A percentile compares a stretch with the other conserved stretches of the same genome.
Conservation (phyloP, 129 eudicot genomes). For the Chrysanthemum seticuspe region DNA sequence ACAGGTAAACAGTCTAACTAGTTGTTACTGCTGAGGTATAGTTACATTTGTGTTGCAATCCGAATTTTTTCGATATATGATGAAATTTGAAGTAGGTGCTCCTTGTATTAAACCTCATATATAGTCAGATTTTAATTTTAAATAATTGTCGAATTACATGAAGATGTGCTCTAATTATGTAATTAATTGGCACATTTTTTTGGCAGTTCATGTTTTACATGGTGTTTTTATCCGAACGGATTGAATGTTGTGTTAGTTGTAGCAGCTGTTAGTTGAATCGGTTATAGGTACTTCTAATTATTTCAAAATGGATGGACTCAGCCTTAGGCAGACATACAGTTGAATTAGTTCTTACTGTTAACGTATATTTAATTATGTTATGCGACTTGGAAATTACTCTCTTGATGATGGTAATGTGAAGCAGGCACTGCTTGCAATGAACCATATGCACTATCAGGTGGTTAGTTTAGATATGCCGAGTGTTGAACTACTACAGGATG, state of each 20-base stretch:
- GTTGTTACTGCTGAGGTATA: background rate
- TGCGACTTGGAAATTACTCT: background rate
- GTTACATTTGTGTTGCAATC: conserved; percentile 1
- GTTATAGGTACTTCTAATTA: too few species aligned
- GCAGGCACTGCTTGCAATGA: conserved; percentile 17
- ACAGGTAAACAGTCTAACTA: background rate
- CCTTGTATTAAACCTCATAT: conserved; percentile 4
- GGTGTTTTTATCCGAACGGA: too few species aligned
- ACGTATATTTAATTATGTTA: background rate
- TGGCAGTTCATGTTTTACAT: too few species aligned
- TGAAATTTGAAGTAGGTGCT: conserved; percentile 14
- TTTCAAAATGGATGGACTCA: too few species aligned
- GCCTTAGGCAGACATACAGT: background rate
- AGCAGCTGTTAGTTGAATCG: background rate
- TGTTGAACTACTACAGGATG: background rate
- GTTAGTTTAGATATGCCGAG: background rate
- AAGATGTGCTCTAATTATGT: background rate
- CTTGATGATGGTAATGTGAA: conserved; percentile 12
- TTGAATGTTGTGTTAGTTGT: background rate
- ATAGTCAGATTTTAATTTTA: background rate
- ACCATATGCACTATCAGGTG: background rate
- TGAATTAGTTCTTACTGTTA: background rate
- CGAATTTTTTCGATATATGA: background rate
- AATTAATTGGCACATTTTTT: background rate
- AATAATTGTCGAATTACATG: background rate